Base-by-base conservation (phyloP, 2,329 filamentous ascomycete species). In the Nemania sp. region DNA sequence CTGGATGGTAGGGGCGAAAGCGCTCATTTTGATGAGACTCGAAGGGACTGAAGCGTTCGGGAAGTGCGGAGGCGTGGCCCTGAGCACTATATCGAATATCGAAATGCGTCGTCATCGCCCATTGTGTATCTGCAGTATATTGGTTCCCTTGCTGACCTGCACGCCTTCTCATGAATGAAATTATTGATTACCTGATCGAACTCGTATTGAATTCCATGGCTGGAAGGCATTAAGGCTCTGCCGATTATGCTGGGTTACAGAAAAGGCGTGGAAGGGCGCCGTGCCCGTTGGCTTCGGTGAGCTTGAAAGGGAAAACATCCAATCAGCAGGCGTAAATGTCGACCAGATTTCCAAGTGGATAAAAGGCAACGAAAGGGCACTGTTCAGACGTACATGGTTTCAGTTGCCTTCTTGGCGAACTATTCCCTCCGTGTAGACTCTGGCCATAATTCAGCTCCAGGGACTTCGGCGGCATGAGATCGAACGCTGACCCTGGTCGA, bases 361-460 rank as follows among this genome's bases (percentile, higher is more conserved):
- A 64, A 63, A 64, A 67, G 65, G 65, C 65, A 60, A n/a, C 38
- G 18, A 55, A 64, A 67, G 65, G 65, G 53, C 53, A 49, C 11
- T 57, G 51, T 20, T 38, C 15, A 51, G 22, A 63, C 29, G 54
- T 45, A 63, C 20, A 29, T 41, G 35, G 52, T 32, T 49, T 27
- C 27, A 22, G 65, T 64, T 67, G 65, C 60, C 60, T 67, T 56
- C 38, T 51, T 54, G 35, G 53, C 61, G 66, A 43, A 27, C 32
- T 43, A 54, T 64, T 20, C 47, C 47, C 49, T 24, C 29, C 53
- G 15, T 51, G 41, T 6, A 18, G 47, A 43, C n/a, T 11, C 11
- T 32, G 27, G 59, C 5, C 26, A 47, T 18, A 47, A 51, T 15
- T 59, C 18, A 2, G 20, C 10, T 47, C 43, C 47, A 53, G 35